Base-by-base conservation (phyloP, 1,284 basidiomycete genomes). In the Trichosporon ovoides region DNA sequence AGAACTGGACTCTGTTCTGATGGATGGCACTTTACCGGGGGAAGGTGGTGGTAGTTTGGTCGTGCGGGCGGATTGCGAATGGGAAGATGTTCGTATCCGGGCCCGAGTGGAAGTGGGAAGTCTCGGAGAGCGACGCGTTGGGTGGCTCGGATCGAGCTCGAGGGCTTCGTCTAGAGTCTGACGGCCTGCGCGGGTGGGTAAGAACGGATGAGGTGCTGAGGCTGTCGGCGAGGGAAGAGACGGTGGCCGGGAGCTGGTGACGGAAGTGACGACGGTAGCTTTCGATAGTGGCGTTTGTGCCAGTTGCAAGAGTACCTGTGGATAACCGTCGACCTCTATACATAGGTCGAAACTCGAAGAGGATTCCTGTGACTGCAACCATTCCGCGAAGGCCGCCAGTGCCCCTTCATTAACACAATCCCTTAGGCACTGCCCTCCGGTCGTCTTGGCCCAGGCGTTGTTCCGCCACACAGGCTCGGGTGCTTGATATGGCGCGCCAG, bases 401-500 rank as follows among this genome's bases (percentile, higher is more conserved):
- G 43, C 43, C 14, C 22, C 43, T 9, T 48, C 43, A 22, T 48
- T 48, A 22, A 48, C 43, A 22, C 43, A 48, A 16, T 48, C 43
- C 14, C 22, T 16, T 22, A 48, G 43, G 7, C 22, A 14, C 43
- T 28, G 43, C 22, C 28, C 43, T 10, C 14, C 24, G 5, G 43
- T 48, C 22, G 28, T 28, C 16, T 12, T 16, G 24, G 43, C 43
- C 43, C 43, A 48, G 12, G 43, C 43, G 7, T 28, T 24, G 16
- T 48, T 48, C 43, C 43, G 28, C 43, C 43, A 48, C 28, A 48
- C 11, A 16, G 43, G 43, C n/a, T 48, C 43, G 6, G 43, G 43
- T n/a, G 43, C 43, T 31, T 48, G 43, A 16, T 48, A 48, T 14
- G 43, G 43, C 24, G 43, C 43, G 24, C 43, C 43, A 48, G 43